These are phyloP conservation scores for Scleroderma bovista DNA, from an alignment of 768 basidiomycete species.

Conservation along the genomic window DNA sequence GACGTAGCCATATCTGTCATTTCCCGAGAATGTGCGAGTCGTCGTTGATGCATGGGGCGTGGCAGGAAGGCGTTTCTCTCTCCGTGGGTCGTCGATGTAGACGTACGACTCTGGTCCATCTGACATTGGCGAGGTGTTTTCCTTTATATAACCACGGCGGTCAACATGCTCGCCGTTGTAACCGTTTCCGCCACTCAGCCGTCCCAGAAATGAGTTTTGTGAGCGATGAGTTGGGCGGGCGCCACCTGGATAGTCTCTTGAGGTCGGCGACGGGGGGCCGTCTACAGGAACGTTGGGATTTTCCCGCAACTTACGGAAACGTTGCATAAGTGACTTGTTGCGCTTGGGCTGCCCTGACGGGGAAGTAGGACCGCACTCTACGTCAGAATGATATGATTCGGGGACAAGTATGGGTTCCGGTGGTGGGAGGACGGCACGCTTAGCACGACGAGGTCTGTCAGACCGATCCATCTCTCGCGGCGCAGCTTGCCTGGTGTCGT, in stretches of 20 bases:
- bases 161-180: conserved; percentile 22
- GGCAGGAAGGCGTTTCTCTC: conserved; percentile 51
- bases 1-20: conserved; percentile 43
- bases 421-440: conserved; percentile 61
- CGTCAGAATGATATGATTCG: conserved; percentile 38
- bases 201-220: conserved; percentile 74
- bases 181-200: conserved; percentile 41
- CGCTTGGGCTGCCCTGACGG: conserved; percentile 55
- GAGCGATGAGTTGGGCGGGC: conserved; percentile 61
- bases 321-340: conserved; percentile 79
- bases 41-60: conserved; percentile 31
- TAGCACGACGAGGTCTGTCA: conserved; percentile 30
- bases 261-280: conserved; percentile 40
- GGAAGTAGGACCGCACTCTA: conserved; percentile 35
- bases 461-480: conserved; percentile 31
- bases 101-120: conserved; percentile 53
- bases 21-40: conserved; percentile 21
- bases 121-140: conserved; percentile 26
- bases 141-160: conserved; percentile 32
- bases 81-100: conserved; percentile 48
- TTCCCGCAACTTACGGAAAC: conserved; percentile 85
- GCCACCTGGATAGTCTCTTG: conserved; percentile 22
- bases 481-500: conserved; percentile 25
- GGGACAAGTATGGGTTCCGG: conserved; percentile 80
- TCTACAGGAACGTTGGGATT: conserved; percentile 76